Conservation (phyloP, 257 asterid genomes). For the Jacaranda mimosifolia region DNA sequence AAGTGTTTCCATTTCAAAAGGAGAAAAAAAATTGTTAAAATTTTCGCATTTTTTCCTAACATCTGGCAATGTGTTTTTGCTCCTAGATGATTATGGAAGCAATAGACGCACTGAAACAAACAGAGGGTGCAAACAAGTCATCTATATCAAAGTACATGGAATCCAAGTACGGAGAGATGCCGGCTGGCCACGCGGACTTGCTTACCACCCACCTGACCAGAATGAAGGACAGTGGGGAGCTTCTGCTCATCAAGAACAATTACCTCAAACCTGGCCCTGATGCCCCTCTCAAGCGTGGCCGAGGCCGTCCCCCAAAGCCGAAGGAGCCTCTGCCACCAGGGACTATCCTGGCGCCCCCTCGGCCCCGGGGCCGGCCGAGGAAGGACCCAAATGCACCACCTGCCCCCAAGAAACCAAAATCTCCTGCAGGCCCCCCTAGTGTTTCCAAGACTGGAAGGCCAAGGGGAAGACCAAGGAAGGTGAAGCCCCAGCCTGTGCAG, state of each 20-base stretch:
- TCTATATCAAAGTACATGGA: conserved; percentile 71
- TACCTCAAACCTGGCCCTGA: conserved; percentile 65
- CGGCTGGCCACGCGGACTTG: conserved; percentile 62
- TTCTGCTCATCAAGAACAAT: conserved; percentile 64
- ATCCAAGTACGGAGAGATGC: conserved; percentile 72
- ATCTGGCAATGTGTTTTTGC: not conserved
- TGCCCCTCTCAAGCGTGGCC: conserved; percentile 76
- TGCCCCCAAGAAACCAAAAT: conserved; percentile 69
- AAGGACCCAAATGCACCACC: conserved; percentile 80
- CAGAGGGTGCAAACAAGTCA: conserved; percentile 72
- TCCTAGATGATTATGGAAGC: conserved; percentile 84
- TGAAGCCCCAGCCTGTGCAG: conserved; percentile 57
- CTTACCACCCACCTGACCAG: conserved; percentile 53
- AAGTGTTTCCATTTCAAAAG: not conserved
- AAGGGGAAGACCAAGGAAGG: conserved; percentile 89
- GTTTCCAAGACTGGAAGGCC: conserved; percentile 61
- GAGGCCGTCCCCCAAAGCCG: conserved; percentile 87
- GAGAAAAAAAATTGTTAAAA: not conserved
- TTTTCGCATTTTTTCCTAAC: not conserved
- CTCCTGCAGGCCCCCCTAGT: conserved; percentile 37
- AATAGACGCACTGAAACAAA: conserved; percentile 60
- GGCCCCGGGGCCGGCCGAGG: conserved; percentile 78
- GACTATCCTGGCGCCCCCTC: conserved; percentile 43
- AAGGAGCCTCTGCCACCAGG: conserved; percentile 57
- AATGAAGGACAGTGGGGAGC: conserved; percentile 73